Base-by-base conservation (phyloP, 352 stramenopile genomes). In the Globisporangium viniferum region DNA sequence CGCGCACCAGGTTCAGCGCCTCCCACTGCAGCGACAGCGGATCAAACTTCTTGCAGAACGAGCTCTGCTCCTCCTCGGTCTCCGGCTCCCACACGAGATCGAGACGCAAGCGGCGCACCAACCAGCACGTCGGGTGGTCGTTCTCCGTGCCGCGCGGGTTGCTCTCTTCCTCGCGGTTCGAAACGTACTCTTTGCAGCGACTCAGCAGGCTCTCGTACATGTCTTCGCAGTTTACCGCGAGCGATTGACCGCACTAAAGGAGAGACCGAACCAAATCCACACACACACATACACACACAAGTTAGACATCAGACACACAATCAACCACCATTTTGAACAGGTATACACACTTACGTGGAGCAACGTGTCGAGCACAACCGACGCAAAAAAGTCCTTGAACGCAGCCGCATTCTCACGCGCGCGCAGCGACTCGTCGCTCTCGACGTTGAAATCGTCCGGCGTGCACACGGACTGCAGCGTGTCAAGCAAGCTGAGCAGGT, bases 371-470 rank as follows among this genome's bases (percentile, higher is more conserved):
- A 95, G 74, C 53, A 93, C 86, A 44, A 93, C 68, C 2, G 77
- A 78, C 1, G 81, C 80, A 61, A 92, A 84, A 44, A 89, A 93
- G 65, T 95, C 88, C 60, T 95, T 93, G 77, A 85, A 91, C 14
- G 88, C 85, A 0, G 76, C 76, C 0, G 75, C 71, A 62, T 92
- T 66, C 64, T 94, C 84, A 3, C 73, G 70, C 3, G 66, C 67
- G 22, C 80, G 68, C 18, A 89, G 64, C 20, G 75, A 60, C 2
- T 81, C 78, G 46, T 90, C 84, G 5, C 75, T 73, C 8, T 90
- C 83, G 15, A 31, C 70, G 51, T 73, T 79, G 49, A 88, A 88
- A 60, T 91, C 80, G 20, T 90, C 82, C 0, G 82, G 73, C 24
- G 77, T 90, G 59, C 87, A 94, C 27, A 86, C 72, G 10, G 74